phyloP scores from a whole-genome alignment of 148 eudicot species.

The Rhododendron williamsianum region DNA sequence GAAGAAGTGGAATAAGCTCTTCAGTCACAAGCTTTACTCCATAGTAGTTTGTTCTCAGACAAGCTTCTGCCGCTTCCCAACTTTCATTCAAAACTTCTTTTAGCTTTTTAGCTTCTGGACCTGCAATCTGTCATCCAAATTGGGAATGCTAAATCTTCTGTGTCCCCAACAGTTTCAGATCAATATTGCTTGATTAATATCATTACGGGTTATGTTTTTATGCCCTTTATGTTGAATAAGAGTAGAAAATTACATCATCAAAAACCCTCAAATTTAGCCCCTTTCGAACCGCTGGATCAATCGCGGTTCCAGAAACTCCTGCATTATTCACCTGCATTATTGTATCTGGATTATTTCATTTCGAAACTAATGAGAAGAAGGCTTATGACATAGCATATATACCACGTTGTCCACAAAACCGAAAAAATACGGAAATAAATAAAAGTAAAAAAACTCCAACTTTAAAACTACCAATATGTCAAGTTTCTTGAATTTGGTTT shows the following conservation, averaged over 20 bases:
- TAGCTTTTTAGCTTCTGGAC: not conserved
- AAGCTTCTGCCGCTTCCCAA: conserved; percentile 24
- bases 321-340: conserved; percentile 20
- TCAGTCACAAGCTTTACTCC: conserved; percentile 29
- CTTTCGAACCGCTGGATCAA: not conserved
- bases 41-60: conserved; percentile 42
- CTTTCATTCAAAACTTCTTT: not conserved
- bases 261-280: not conserved
- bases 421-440: not conserved
- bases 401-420: not conserved
- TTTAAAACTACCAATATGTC: conserved; percentile 18
- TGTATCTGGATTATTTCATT: not conserved
- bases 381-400: too few relatives aligned
- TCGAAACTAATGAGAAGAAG: not conserved
- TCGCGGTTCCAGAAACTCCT: not conserved
- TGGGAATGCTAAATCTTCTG: not conserved
- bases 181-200: not conserved
- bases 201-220: not conserved
- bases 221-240: not conserved
- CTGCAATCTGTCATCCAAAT: not conserved
- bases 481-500: conserved; percentile 15
- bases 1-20: conserved; percentile 38
- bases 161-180: not conserved
- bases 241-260: not conserved
- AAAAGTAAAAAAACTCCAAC: not conserved